A percentile compares a stretch with the other conserved stretches of the same genome.
Evolutionary conservation across 371 early-diverging fungal genomes (phyloP).

Genomic region (Choanephora cucurbitarum): DNA sequence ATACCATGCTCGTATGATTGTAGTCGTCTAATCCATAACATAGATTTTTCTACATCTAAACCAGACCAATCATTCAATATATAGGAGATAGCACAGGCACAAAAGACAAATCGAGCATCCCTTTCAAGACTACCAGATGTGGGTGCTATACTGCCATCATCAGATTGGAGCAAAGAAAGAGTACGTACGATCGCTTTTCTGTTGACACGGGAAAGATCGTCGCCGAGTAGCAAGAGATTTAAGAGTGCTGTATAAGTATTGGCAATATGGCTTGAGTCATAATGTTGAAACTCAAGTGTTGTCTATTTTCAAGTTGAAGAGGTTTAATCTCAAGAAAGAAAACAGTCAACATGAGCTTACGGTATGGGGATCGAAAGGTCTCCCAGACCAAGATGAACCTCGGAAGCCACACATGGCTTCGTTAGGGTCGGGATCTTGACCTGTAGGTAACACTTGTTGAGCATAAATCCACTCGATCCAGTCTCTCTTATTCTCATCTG

Average conservation of each 20-base stretch:
- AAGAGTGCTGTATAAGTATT: conserved; percentile 92
- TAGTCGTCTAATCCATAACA: conserved; percentile 67
- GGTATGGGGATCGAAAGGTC: conserved; percentile 49
- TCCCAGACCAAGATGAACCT: conserved; percentile 70
- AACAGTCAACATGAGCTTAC: conserved; percentile 28
- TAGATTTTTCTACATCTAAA: conserved; percentile 62
- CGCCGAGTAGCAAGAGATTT: conserved; percentile 80
- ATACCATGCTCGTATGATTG: conserved; percentile 85
- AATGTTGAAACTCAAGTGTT: conserved; percentile 32
- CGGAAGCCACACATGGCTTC: conserved; percentile 63
- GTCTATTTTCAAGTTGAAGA: conserved; percentile 15
- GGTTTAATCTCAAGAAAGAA: too few relatives aligned
- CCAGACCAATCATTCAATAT: conserved; percentile 90
- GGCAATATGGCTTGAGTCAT: conserved; percentile 78
- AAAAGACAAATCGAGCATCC: conserved; percentile 91
- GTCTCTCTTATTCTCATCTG: conserved; percentile 54
- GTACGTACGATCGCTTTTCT: conserved; percentile 60
- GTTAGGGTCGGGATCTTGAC: conserved; percentile 30
- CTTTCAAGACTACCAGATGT: conserved; percentile 65
- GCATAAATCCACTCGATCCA: conserved; percentile 97
- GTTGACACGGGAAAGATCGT: conserved; percentile 87
- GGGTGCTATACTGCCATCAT: conserved; percentile 79
- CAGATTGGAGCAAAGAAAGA: conserved; percentile 67
- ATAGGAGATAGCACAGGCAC: conserved; percentile 83
- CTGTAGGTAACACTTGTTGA: conserved; percentile 73